These are phyloP conservation scores for Fonsecaea nubica DNA, from an alignment of 2,329 filamentous ascomycete genomes.

Conservation along the genomic window DNA sequence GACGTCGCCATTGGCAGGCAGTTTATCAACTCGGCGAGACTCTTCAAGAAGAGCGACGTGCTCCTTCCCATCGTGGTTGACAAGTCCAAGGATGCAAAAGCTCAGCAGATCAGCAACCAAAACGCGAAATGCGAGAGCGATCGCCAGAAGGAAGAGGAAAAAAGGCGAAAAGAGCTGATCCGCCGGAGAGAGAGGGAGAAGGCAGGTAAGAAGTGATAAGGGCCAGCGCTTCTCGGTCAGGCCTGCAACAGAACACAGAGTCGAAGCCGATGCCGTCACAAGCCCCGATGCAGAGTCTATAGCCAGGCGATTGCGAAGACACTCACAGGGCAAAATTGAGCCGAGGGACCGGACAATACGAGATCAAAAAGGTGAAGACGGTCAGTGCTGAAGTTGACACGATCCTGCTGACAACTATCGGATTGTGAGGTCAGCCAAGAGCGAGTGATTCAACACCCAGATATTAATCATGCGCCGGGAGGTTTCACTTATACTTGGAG, in stretches of 20 bases:
- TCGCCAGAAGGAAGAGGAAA: background rate
- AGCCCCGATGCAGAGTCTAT: background rate
- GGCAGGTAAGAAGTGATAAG: background rate
- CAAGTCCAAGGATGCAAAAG: background rate
- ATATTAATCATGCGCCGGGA: background rate
- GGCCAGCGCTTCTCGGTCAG: background rate
- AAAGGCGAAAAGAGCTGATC: background rate
- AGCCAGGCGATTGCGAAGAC: background rate
- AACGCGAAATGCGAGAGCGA: background rate
- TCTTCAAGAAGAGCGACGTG: background rate
- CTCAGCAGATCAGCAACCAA: background rate
- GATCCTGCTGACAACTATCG: background rate
- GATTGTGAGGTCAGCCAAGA: background rate
- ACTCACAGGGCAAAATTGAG: background rate
- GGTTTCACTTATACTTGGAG: background rate
- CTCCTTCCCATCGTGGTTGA: background rate
- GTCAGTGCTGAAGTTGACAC: background rate
- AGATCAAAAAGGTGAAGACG: background rate
- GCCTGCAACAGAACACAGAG: background rate
- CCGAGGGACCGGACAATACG: background rate
- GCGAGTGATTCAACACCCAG: background rate
- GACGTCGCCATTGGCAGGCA: background rate
- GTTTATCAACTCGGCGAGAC: background rate
- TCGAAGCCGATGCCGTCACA: background rate
- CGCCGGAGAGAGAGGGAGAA: background rate